These are phyloP conservation scores for Isatis lusitanica DNA, from an alignment of 441 rosid genomes.

Conservation along the genomic window DNA sequence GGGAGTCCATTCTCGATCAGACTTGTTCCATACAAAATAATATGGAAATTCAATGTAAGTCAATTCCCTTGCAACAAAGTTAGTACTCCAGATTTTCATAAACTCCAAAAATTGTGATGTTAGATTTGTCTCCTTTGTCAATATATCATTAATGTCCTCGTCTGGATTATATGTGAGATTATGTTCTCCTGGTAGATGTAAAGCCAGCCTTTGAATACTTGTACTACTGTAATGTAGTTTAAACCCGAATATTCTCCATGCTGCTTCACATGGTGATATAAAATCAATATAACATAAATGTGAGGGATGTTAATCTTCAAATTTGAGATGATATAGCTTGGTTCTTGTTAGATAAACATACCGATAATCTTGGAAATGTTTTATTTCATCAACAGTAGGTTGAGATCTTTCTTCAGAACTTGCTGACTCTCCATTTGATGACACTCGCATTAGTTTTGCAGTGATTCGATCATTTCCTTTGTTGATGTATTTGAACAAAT, in stretches of 20 bases:
- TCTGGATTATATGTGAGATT: not conserved
- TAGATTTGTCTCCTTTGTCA: not conserved
- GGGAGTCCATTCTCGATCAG: not conserved
- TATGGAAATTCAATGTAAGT: not conserved
- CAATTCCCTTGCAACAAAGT: not conserved
- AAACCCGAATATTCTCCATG: not conserved
- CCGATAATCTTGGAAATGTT: not conserved
- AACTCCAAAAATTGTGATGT: not conserved
- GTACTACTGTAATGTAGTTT: not conserved
- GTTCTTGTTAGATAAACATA: not conserved
- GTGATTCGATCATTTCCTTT: not conserved
- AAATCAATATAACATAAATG: not conserved
- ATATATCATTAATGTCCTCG: not conserved
- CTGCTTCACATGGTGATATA: not conserved
- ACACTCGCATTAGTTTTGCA: not conserved
- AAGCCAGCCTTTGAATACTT: not conserved
- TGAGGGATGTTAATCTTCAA: not conserved
- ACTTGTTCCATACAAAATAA: not conserved
- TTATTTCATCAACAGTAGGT: not conserved
- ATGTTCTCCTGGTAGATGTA: not conserved
- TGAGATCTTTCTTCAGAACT: not conserved
- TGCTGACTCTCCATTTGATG: not conserved
- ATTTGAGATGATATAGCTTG: not conserved
- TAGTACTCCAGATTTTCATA: not conserved
- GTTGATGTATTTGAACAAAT: not conserved